Percentiles rank a stretch among this genome's conserved stretches.
phyloP scores from a whole-genome alignment of 345 rosid genomes.

The Eucalyptus viminalis region DNA sequence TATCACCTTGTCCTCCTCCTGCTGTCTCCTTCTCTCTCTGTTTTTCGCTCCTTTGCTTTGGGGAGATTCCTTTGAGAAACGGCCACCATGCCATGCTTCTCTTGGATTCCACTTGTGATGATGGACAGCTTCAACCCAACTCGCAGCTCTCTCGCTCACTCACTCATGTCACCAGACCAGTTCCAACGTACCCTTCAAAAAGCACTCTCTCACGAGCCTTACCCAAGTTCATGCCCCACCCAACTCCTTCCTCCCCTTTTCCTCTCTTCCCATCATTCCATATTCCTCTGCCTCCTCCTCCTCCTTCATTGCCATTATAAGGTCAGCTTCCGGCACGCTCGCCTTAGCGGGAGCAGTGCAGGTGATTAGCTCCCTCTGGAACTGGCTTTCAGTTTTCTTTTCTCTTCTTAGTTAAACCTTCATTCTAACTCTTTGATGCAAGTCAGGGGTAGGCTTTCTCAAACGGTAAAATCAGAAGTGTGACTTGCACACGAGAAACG shows the following conservation, averaged over 20 bases:
- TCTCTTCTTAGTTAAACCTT: background rate
- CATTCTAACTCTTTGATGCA: background rate
- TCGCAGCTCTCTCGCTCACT: background rate
- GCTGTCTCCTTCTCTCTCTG: background rate
- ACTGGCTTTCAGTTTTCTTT: background rate
- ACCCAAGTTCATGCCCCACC: background rate
- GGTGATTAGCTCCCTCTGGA: background rate
- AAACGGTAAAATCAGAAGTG: fast-evolving
- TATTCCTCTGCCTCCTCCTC: background rate
- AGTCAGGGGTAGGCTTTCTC: too few relatives aligned
- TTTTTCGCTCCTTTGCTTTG: background rate
- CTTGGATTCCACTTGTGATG: background rate
- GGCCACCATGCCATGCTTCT: background rate
- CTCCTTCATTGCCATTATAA: background rate
- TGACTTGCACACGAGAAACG: too few relatives aligned
- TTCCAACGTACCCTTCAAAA: background rate
- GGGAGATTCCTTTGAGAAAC: background rate
- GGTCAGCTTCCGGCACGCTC: background rate
- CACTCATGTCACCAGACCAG: background rate
- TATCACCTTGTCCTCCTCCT: background rate
- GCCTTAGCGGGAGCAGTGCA: background rate
- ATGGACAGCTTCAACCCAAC: background rate
- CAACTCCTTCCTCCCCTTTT: background rate
- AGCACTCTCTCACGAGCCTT: background rate
- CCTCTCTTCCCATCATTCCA: background rate